These are phyloP conservation scores for Fraxinus dipetala DNA, from an alignment of 305 asterid species.

Conservation along the genomic window DNA sequence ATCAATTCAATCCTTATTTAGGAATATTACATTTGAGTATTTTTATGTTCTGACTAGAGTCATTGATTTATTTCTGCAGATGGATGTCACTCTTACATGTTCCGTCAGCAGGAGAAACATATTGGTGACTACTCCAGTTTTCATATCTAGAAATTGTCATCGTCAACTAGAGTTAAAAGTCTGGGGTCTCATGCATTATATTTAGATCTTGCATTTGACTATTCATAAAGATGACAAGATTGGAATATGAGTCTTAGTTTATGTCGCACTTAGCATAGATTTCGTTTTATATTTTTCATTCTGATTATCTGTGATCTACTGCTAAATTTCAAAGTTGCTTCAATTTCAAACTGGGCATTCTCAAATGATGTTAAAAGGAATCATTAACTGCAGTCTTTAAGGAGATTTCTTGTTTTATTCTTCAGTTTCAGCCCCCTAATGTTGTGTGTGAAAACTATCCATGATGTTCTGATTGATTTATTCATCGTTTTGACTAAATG, in stretches of 20 bases:
- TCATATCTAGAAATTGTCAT: not conserved
- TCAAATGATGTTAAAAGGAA: not conserved
- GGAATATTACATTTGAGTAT: not conserved
- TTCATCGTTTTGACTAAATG: slow-evolving; percentile 19
- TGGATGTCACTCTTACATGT: slow-evolving; percentile 84
- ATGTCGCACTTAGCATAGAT: not conserved
- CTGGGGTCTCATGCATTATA: not conserved
- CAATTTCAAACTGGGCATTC: not conserved
- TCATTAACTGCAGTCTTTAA: slow-evolving; percentile 1
- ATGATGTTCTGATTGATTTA: slow-evolving; percentile 9
- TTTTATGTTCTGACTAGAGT: slow-evolving; percentile 10
- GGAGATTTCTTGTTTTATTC: slow-evolving; percentile 4
- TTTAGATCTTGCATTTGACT: not conserved
- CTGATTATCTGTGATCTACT: slow-evolving; percentile 7
- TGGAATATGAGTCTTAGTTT: not conserved
- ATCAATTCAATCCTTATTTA: not conserved
- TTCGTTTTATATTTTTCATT: not conserved
- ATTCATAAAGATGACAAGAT: not conserved
- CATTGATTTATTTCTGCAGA: slow-evolving; percentile 46
- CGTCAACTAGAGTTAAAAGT: not conserved
- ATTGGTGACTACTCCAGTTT: slow-evolving; percentile 50
- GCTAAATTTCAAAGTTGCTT: slow-evolving; percentile 5
- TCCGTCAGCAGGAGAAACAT: slow-evolving; percentile 82
- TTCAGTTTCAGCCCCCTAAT: slow-evolving; percentile 1
- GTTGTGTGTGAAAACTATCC: slow-evolving; percentile 8